Evolutionary conservation across 140 eudicot genomes (phyloP).

Genomic region (Artemisia princeps): DNA sequence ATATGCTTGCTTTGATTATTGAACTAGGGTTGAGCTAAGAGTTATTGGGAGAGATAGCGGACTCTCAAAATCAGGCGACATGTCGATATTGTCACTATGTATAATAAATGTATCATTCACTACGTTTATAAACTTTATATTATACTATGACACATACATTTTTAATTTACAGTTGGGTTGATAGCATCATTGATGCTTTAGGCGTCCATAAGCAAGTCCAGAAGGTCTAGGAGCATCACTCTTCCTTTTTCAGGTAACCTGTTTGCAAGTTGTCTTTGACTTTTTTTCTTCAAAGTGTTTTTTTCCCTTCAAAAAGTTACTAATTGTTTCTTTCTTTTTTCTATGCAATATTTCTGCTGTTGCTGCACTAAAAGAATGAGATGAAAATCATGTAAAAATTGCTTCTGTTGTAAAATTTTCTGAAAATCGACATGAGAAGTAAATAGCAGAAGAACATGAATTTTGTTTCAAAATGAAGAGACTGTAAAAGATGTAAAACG

Average conservation of each 20-base stretch:
- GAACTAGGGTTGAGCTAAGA: background rate
- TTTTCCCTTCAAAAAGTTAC: background rate
- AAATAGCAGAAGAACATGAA: slow-evolving; percentile 18
- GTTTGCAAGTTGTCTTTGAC: background rate
- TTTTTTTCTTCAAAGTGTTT: background rate
- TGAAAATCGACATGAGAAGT: too few relatives aligned
- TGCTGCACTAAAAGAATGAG: slow-evolving; percentile 5
- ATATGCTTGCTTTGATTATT: too few relatives aligned
- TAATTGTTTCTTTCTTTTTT: background rate
- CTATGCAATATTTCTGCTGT: slow-evolving; percentile 4
- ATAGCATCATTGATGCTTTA: slow-evolving; percentile 57
- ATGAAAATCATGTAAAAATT: background rate
- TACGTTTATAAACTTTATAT: slow-evolving; percentile 17
- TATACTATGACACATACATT: background rate
- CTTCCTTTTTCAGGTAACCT: slow-evolving; percentile 13
- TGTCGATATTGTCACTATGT: slow-evolving; percentile 39
- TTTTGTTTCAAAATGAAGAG: slow-evolving; percentile 3
- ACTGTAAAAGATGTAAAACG: slow-evolving; percentile 3
- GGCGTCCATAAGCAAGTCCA: slow-evolving; percentile 31
- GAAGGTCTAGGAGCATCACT: slow-evolving; percentile 23
- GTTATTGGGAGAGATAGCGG: background rate
- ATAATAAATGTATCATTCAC: slow-evolving; percentile 25
- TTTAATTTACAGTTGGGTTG: slow-evolving; percentile 54
- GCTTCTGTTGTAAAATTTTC: slow-evolving; percentile 2
- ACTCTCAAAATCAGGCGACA: slow-evolving; percentile 29